Evolutionary conservation across 805 yeast genomes (phyloP), one percentile per base, ranked within the genome.

Genomic region (Lachancea lanzarotensis): DNA sequence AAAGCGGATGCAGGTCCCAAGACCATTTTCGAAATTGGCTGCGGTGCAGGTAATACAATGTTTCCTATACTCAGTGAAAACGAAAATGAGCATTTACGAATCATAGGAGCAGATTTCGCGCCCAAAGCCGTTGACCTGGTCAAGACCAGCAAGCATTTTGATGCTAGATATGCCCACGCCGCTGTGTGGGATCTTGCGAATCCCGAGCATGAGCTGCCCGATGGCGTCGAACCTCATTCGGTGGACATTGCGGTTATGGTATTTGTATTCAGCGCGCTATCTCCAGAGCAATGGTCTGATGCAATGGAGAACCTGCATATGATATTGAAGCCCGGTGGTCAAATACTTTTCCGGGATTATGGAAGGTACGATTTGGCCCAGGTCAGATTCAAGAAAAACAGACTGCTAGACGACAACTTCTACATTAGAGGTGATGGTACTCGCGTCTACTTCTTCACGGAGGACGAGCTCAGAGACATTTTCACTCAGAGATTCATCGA

Each of bases 361-460:
- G 98, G 97, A 2, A 76, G 97, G 52, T 93, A 91, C 60, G 98
- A 93, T 66, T 71, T 93, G 65, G 96, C 98, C 0, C 98, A 93
- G 62, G 83, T 93, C 45, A 69, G 98, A 55, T 89, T 91, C 71
- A 93, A 93, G 66, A 85, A 84, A 62, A 84, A 86, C 39, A 76
- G 98, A 55, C 66, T 87, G 22, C 64, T 93, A 45, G 96, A 87
- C 44, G 97, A 91, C 45, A 90, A 93, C 65, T 93, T 93, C 60
- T 93, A 93, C 65, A 88, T 90, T 32, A 78, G 98, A 58, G 98
- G 98, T 32, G 98, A 93, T 62, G 98, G 98, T 39, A 93, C 98
- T 0, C 74, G 98, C 54, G 98, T 93, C 11, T 93, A 93, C 63
- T 93, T 93, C 69, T 93, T 93, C 70, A 87, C 96, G 2, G 98